These are phyloP conservation scores for Isochrysis galbana DNA, from an alignment of 78 protist genomes.

Conservation along the genomic window DNA sequence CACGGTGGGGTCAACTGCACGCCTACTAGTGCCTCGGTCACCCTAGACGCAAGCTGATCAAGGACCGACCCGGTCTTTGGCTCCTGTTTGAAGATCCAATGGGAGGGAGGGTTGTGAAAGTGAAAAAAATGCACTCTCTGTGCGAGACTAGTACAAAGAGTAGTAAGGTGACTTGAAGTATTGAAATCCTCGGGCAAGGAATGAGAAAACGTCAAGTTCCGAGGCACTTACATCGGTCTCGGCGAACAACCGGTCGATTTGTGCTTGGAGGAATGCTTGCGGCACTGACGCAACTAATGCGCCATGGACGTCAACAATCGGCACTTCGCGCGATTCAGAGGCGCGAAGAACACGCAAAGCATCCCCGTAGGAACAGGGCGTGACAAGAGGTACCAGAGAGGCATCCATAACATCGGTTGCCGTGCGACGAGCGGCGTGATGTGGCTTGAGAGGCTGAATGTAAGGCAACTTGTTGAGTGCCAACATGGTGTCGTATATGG, in stretches of 20 bases:
- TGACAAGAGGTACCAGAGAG: not conserved
- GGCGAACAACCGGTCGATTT: not conserved
- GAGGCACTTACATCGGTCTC: not conserved
- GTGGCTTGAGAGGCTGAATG: not conserved
- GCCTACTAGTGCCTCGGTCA: not conserved
- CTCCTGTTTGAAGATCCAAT: not conserved
- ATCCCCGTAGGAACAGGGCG: not conserved
- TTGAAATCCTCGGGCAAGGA: not conserved
- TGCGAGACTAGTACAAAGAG: too few species aligned
- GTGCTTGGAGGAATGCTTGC: not conserved
- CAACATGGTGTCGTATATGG: constrained; percentile 60
- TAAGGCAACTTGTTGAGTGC: not conserved
- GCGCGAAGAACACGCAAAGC: not conserved
- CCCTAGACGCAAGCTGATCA: not conserved
- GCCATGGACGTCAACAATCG: not conserved
- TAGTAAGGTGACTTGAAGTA: not conserved
- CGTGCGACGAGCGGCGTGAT: not conserved
- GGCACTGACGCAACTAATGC: not conserved
- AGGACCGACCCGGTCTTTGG: not conserved
- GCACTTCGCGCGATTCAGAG: not conserved
- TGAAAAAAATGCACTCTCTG: too few species aligned
- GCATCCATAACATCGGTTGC: not conserved
- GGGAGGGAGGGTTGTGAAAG: too few species aligned
- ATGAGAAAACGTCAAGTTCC: too few species aligned
- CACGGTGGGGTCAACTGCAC: too few species aligned